Conservation (phyloP, 306 rosid species). For the Albizia julibrissin region DNA sequence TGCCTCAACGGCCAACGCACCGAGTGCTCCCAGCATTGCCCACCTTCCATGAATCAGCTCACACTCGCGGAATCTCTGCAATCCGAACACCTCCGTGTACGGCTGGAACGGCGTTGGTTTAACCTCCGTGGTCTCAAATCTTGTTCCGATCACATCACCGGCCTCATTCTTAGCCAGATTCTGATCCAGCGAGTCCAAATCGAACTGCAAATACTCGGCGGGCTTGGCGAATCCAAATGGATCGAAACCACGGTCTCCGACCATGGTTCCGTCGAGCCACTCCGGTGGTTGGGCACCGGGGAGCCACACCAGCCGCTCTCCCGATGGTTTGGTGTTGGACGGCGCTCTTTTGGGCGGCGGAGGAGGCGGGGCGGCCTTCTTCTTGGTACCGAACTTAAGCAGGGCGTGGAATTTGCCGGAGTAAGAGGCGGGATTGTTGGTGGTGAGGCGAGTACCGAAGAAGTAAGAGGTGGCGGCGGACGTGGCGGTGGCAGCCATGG, state of each 20-base stretch:
- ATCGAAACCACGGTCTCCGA: constrained; percentile 78
- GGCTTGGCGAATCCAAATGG: constrained; percentile 70
- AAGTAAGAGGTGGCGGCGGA: constrained; percentile 43
- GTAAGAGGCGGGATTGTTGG: neutral
- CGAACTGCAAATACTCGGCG: constrained; percentile 73
- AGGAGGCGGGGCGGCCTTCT: constrained; percentile 24
- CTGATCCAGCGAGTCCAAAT: constrained; percentile 76
- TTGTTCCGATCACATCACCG: constrained; percentile 60
- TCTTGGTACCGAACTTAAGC: constrained; percentile 39
- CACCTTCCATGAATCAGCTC: constrained; percentile 82
- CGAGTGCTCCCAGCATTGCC: constrained; percentile 86
- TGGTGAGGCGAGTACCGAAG: constrained; percentile 43
- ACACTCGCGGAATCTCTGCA: constrained; percentile 82
- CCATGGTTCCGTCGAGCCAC: constrained; percentile 71
- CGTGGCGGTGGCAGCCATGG: constrained; percentile 38
- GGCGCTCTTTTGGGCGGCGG: constrained; percentile 34
- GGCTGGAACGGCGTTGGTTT: constrained; percentile 82
- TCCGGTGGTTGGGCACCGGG: constrained; percentile 63
- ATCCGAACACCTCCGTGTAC: constrained; percentile 72
- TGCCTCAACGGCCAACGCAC: constrained; percentile 77
- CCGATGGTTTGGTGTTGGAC: neutral
- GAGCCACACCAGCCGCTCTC: constrained; percentile 60
- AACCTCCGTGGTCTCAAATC: constrained; percentile 52
- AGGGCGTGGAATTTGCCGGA: constrained; percentile 43
- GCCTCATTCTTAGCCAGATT: constrained; percentile 73